Evolutionary conservation across 2,329 filamentous ascomycete species (phyloP).

Genomic region (Graphilbum sp.): DNA sequence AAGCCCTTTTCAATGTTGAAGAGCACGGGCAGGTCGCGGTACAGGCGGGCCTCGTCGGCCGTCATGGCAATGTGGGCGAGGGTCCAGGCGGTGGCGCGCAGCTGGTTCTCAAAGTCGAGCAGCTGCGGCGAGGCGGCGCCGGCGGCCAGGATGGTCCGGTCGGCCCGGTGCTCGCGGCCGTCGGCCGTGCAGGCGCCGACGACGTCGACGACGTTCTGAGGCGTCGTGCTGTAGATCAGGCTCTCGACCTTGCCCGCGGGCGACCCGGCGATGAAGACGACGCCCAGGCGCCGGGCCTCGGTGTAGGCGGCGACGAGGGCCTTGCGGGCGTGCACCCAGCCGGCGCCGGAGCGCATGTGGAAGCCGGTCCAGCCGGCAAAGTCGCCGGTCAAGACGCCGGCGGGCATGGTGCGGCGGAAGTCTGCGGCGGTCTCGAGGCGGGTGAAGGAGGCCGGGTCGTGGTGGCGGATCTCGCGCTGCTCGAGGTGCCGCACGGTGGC

Average conservation of each 20-base stretch:
- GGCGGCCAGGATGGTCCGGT: not conserved
- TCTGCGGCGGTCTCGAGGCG: not conserved
- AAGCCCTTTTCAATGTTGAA: conserved; percentile 3
- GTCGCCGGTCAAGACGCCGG: conserved; percentile 1
- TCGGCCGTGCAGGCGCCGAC: not conserved
- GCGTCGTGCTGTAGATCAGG: not conserved
- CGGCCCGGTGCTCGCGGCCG: not conserved
- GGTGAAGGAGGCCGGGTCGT: not conserved
- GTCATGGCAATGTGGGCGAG: conserved; percentile 1
- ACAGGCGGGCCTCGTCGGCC: not conserved
- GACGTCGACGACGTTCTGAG: too few species aligned
- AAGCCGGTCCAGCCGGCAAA: conserved; percentile 1
- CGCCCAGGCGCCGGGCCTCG: not conserved
- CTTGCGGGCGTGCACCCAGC: conserved; percentile 2
- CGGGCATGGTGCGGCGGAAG: not conserved
- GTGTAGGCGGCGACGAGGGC: not conserved
- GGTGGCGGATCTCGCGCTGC: not conserved
- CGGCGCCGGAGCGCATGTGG: not conserved
- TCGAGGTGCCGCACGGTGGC: not conserved
- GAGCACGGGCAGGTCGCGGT: not conserved
- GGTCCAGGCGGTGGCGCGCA: conserved; percentile 1
- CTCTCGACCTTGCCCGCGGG: not conserved
- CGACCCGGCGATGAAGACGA: not conserved
- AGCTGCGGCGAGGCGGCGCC: conserved; percentile 1
- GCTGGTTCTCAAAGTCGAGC: conserved; percentile 1